Conservation (phyloP, 768 basidiomycete genomes). For the Clitopilus passeckerianus region DNA sequence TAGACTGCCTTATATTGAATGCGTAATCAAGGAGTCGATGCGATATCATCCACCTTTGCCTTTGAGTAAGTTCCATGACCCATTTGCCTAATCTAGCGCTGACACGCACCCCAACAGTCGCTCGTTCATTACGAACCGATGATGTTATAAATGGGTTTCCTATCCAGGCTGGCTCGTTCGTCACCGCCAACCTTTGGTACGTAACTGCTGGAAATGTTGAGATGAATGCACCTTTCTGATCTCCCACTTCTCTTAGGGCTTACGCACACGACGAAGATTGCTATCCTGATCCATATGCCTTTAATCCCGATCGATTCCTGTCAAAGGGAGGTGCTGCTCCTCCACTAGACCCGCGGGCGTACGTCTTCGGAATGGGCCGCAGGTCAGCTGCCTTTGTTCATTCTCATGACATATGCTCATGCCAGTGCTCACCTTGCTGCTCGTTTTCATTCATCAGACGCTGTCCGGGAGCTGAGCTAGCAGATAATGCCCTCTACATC, state of each 20-base stretch:
- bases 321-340: not conserved
- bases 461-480: not conserved
- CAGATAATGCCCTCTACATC: not conserved
- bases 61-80: not conserved
- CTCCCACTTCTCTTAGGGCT: not conserved
- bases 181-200: not conserved
- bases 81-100: not conserved
- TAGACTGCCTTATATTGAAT: conserved; percentile 30
- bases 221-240: not conserved
- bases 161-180: not conserved
- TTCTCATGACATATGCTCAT: not conserved
- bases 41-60: not conserved
- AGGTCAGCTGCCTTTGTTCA: not conserved
- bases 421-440: not conserved
- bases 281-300: not conserved
- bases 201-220: not conserved
- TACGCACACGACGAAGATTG: not conserved
- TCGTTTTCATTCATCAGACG: not conserved
- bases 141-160: not conserved
- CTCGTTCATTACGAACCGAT: not conserved
- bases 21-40: conserved; percentile 25
- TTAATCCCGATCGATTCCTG: not conserved
- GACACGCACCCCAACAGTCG: not conserved
- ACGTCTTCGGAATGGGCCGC: not conserved
- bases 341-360: not conserved